Base-by-base conservation (phyloP, 129 eudicot genomes). In the Saussurea involucrata region DNA sequence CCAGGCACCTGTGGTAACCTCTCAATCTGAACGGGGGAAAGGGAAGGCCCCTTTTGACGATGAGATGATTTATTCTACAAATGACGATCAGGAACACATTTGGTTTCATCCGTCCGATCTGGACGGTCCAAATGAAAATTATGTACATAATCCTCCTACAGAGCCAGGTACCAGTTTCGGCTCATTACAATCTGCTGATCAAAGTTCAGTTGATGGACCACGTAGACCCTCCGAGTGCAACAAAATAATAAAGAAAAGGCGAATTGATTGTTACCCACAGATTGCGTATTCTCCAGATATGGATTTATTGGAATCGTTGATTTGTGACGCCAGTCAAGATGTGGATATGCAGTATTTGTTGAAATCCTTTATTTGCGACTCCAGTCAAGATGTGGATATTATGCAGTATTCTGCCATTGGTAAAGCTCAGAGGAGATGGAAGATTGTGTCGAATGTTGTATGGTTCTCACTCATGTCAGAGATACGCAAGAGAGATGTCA, bases 341-440 rank as follows among this genome's bases (percentile, higher is more conserved):
- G 77, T 63, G 22, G 83, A 86, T 65, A 32, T 72, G 22, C 85
- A 74, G 17, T 75, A 20, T 58, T 83, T 88, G 3, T 60, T 72
- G 12, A 60, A 80, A 69, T 65, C 80, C 46, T 17, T 80, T 9
- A 44, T 76, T 34, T 84, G 87, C 12, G 71, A 79, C 46, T 24
- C 85, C 0, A 82, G 60, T 17, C 82, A 72, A 1, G 78, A 73
- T 29, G 73, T 65, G 24, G 83, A 83, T 65, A 32, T 72, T 65
- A 32, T 72, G 28, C 83, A 77, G 24, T 72, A 32, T 58, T 83
- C 85, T 74, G 88, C 83, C 9, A 53, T 71, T 3, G 80, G 29
- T 22, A 89, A 86, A 80, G 91, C 89, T 83, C 87, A 88, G 24
- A 77, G 81, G 78, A 83, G 91, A 80, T 90, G 96, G 96, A 90